Base-by-base conservation (phyloP, 805 yeast genomes). In the Pichia occidentalis region DNA sequence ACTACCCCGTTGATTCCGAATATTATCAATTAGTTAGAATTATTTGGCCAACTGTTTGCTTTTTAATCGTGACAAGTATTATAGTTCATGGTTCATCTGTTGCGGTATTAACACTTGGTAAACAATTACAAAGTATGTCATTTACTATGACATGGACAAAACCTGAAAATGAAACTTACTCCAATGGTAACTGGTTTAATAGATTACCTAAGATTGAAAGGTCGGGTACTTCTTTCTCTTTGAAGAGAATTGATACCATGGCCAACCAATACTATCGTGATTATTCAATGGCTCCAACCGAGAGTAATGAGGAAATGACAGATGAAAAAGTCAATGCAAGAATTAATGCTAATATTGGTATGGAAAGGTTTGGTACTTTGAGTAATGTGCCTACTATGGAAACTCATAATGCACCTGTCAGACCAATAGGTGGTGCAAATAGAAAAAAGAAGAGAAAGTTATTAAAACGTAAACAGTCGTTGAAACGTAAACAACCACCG, bases 121-220 rank as follows among this genome's bases (percentile, higher is more conserved):
- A 80, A 53, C 82, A 90, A 41, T 71, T 90, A 57, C 87, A 88
- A 64, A 81, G 95, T 36, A 84, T 92, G 80, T 85, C 95, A 2
- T 75, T 90, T 51, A 84, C 96, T 1, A 84, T 88, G 81, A 76
- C 97, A 0, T 81, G 85, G 56, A 86, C 95, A 16, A 74, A 76
- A 20, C 76, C 74, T 18, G 80, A 77, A 59, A 65, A 57, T 61
- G 68, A 28, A 65, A 71, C 47, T 70, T n/a, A n/a, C 72, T 16
- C 30, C 68, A 80, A 7, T 67, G 82, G 21, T 84, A 97, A 96
- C 7, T 92, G 98, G 97, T 75, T 88, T 66, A 71, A 78, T 37
- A 77, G 96, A 59, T 70, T 90, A 49, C 96, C 95, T 23, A 74
- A 81, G 29, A 64, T 85, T 56, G 92, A 82, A 37, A 74, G 72